These are phyloP conservation scores for Jacaranda mimosifolia DNA, from an alignment of 257 asterid species.

Conservation along the genomic window DNA sequence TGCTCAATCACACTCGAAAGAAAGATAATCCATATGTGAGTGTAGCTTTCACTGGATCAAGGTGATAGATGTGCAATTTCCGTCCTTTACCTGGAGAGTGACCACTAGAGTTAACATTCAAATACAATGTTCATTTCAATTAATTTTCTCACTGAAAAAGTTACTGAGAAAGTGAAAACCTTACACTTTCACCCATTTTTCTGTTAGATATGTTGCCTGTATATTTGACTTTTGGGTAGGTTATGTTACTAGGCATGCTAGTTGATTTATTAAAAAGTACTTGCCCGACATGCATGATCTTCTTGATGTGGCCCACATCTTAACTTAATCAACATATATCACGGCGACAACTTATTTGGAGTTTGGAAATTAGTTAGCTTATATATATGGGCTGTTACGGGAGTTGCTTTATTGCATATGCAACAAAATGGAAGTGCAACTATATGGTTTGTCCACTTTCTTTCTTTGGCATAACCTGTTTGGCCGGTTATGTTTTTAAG, in stretches of 20 bases:
- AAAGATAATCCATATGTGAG: background rate
- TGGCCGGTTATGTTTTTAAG: slow-evolving; percentile 7
- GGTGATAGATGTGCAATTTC: too few relatives aligned
- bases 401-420: too few relatives aligned
- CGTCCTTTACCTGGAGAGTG: too few relatives aligned
- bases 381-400: too few relatives aligned
- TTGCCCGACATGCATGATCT: too few relatives aligned
- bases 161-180: slow-evolving; percentile 7
- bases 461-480: background rate
- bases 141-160: slow-evolving; percentile 9
- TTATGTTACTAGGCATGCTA: too few relatives aligned
- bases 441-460: background rate
- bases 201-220: background rate
- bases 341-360: too few relatives aligned
- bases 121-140: background rate
- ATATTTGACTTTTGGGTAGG: too few relatives aligned
- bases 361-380: too few relatives aligned
- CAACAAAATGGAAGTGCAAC: background rate
- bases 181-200: background rate
- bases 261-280: too few relatives aligned
- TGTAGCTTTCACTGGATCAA: background rate
- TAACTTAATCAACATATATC: too few relatives aligned
- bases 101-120: background rate
- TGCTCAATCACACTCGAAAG: background rate
- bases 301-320: too few relatives aligned